Conservation (phyloP, 208 protist genomes). For the Porcisia hertigi region DNA sequence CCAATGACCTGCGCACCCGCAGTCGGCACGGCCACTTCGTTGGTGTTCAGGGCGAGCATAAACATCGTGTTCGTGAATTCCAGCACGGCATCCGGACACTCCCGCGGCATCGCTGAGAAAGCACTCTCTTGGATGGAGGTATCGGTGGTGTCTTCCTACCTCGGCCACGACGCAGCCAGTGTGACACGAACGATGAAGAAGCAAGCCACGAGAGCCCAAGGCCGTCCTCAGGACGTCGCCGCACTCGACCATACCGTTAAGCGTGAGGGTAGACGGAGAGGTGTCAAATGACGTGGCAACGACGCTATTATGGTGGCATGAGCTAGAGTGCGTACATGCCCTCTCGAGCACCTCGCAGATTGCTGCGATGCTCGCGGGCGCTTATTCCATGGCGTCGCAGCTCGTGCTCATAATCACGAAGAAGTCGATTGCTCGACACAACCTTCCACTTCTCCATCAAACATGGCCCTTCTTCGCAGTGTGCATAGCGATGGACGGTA, state of each 20-base stretch:
- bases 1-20: constrained; percentile 13
- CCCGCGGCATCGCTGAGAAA: constrained; percentile 34
- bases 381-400: constrained; percentile 45
- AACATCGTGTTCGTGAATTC: constrained; percentile 11
- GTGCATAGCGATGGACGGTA: constrained; percentile 16
- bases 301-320: background rate
- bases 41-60: constrained; percentile 20
- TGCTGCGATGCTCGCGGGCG: constrained; percentile 38
- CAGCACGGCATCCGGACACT: constrained; percentile 28
- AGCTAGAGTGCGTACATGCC: constrained; percentile 16
- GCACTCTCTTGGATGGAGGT: constrained; percentile 17
- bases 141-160: constrained; percentile 28
- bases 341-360: constrained; percentile 24
- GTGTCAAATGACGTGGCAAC: constrained; percentile 11
- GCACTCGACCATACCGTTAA: constrained; percentile 40
- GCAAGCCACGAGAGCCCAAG: constrained; percentile 38
- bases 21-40: constrained; percentile 40
- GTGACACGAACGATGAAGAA: constrained; percentile 40
- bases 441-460: constrained; percentile 26
- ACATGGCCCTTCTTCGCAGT: constrained; percentile 41
- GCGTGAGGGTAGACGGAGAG: constrained; percentile 24
- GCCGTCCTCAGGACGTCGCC: constrained; percentile 55
- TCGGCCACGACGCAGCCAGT: constrained; percentile 17
- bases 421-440: constrained; percentile 48
- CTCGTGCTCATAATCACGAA: constrained; percentile 41